Evolutionary conservation across 352 stramenopile species (phyloP), one percentile per base, ranked within the genome.

Genomic region (Pythium guiyangense): DNA sequence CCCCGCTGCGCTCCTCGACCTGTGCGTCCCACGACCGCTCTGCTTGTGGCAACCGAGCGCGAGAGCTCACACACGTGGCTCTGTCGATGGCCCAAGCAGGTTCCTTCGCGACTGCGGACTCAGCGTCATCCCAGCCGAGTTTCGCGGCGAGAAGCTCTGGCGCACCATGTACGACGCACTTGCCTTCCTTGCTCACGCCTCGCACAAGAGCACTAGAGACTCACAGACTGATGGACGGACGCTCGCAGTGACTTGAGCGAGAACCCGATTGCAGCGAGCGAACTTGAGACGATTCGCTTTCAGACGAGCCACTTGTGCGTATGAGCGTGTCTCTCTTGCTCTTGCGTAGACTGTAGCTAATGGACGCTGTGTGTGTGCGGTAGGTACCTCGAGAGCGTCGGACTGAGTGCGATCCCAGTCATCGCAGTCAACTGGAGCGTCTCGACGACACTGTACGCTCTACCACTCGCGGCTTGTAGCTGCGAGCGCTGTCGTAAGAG

Each of bases 121-220:
- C 20, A n/a, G 6, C 0, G 47, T 20, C 29, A 59, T 63, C 15
- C 57, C 57, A 27, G 50, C 57, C 22, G 57, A 63, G 35, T 63
- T 63, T 17, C 57, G 57, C 27, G 57, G 57, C 43, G 57, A 63
- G 1, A 63, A 63, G 15, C 49, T 43, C 18, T 63, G 57, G 57
- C 57, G 50, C 27, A 54, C 31, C 31, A 59, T 63, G 57, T 63
- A 49, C 8, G 50, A 5, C 8, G 18, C 42, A 6, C 17, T 29
- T 26, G 11, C 6, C 11, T 14, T 27, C 17, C 9, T 34, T 27
- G 42, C 45, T 49, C 3, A 31, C 6, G n/a, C 26, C 22, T 45
- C 40, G 3, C 8, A 8, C 25, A 18, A 27, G 5, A 26, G n/a
- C n/a, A 5, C 22, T 31, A 18, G 31, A 14, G 31, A 37, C 31